Evolutionary conservation across 2,329 filamentous ascomycete species (phyloP), one percentile per base, ranked within the genome.

Genomic region (Meredithiella fracta): DNA sequence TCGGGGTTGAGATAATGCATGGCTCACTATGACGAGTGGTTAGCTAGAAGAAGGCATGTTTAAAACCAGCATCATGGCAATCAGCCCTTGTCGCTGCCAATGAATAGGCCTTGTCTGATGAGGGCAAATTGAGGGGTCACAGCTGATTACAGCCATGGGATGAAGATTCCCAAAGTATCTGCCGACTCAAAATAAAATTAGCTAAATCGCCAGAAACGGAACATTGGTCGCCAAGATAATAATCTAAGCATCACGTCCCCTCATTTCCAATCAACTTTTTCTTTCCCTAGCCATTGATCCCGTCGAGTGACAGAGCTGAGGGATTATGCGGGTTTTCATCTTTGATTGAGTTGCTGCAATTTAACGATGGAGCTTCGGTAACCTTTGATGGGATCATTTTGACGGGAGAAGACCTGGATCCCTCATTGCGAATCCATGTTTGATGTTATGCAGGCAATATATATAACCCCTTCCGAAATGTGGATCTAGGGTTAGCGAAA

Each of bases 381-480:
- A 51, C 4, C 49, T 7, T 51, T 51, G 49, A 51, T 31, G 17
- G n/a, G 9, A 51, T 34, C 5, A 11, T 34, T 51, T 51, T 51
- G 15, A 20, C 29, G 29, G 22, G 17, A 42, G 15, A 42, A 6
- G 15, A 6, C 38, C 38, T 42, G 38, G 38, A 42, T 42, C 38
- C 38, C 38, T 42, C 38, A 15, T 42, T 7, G 15, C 17, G 4
- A 31, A 51, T 51, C 49, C 49, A 31, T 31, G 49, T 25, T 29
- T 15, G 17, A 51, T 51, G 49, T 25, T 38, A 54, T 47, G 40
- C 54, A 56, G n/a, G 20, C 49, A 54, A 47, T 58, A 38, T 49
- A 49, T 49, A 22, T 34, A 44, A 37, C 56, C 44, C 44, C 29
- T 22, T 55, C 47, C 29, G 34, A 14, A 25, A 25, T 23, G n/a